phyloP scores from a whole-genome alignment of 2,329 filamentous ascomycete genomes.

The Penicillium italicum region DNA sequence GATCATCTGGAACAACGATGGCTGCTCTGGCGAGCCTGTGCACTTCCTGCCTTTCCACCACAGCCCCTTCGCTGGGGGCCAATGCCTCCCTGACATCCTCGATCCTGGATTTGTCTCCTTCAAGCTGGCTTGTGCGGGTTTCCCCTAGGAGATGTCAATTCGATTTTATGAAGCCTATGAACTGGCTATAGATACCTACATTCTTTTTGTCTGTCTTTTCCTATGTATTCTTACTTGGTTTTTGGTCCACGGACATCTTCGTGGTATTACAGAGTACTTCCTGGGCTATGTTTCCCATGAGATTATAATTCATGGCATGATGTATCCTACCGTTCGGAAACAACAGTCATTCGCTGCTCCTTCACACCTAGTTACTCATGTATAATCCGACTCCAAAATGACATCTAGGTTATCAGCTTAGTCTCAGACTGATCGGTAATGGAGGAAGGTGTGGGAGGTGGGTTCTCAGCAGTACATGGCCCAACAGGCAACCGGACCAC shows the following conservation, averaged over 20 bases:
- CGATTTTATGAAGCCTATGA: not conserved
- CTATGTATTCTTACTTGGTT: not conserved
- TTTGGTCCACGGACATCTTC: not conserved
- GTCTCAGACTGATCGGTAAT: too few relatives aligned
- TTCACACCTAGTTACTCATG: not conserved
- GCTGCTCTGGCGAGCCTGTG: conserved; percentile 16
- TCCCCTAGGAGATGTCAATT: not conserved
- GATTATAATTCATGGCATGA: not conserved
- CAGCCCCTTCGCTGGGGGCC: conserved; percentile 13
- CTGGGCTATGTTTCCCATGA: not conserved
- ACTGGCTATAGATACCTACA: not conserved
- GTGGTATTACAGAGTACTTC: not conserved
- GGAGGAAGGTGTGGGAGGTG: rapidly evolving
- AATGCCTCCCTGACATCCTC: conserved; percentile 19
- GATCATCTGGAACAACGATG: conserved; percentile 22
- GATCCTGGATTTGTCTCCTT: conserved; percentile 21
- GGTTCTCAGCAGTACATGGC: not conserved
- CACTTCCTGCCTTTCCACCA: conserved; percentile 17
- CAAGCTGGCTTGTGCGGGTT: conserved; percentile 15
- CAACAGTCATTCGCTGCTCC: conserved; percentile 4
- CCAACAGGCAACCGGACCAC: too few relatives aligned
- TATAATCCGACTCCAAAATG: too few relatives aligned
- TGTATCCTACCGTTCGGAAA: conserved; percentile 2
- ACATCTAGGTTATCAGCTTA: not conserved
- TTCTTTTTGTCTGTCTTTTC: not conserved